Base-by-base conservation (phyloP, 2,329 filamentous ascomycete genomes). In the Neophaeococcomyces aloes region DNA sequence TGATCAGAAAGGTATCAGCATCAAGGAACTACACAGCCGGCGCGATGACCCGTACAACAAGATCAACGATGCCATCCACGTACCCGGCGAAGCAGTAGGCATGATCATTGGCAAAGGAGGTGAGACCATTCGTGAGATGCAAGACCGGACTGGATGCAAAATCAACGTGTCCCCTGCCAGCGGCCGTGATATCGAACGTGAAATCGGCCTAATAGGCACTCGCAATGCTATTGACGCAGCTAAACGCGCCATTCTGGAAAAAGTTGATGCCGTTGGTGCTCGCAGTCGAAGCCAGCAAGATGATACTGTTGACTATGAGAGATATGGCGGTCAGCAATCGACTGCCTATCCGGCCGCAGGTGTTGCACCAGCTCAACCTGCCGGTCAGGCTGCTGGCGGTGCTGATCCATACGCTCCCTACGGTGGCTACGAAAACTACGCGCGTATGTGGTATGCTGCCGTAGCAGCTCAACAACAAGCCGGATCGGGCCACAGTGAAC, bases 71-170 rank as follows among this genome's bases (percentile, higher is more conserved):
- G 80, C 78, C 31, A 86, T 94, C 50, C 80, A 78, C 53, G 86
- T 94, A 7, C 87, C 87, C 10, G 89, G 86, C 17, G 87, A 94
- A 60, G 83, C 87, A 4, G 87, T 94, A 43, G 87, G 87, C 48
- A 94, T 94, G 87, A 94, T 94, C 52, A 94, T 94, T 48, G 87
- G 88, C 52, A 94, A 94, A 70, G 84, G 86, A 45, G 87, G 87
- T 52, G 87, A 94, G 66, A 93, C 87, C 0, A 94, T 94, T 60
- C 86, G 88, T 52, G 86, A 94, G 54, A 93, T 94, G 81, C 87
- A 94, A 63, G 82, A 79, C 58, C 75, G 70, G 25, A 91, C 86
- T 4, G 83, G 85, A 35, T 94, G 88, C 74, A 94, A 94, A 68
- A 94, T 94, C 70, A 94, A 94, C 57, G 87, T 94, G 19, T 84